Conservation (phyloP, 768 basidiomycete genomes). For the Tylopilus intermedius region DNA sequence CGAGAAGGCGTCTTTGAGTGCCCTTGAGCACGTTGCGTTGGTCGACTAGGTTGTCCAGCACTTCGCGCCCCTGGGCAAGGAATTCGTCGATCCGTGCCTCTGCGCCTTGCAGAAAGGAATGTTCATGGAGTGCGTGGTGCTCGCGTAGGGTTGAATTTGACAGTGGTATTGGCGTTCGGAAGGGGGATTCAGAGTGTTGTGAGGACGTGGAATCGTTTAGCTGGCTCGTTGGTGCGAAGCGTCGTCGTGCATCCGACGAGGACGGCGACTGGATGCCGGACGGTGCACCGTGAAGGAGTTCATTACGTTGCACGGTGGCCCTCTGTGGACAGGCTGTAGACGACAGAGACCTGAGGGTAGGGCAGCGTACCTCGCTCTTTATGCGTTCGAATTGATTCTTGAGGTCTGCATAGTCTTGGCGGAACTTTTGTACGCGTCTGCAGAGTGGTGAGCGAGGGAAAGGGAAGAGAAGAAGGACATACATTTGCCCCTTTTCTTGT, state of each 20-base stretch:
- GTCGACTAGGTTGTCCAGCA: constrained; percentile 86
- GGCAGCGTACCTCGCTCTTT: constrained; percentile 47
- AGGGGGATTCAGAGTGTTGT: constrained; percentile 84
- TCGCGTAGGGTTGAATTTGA: constrained; percentile 58
- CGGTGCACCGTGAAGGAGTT: constrained; percentile 51
- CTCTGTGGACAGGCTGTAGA: constrained; percentile 37
- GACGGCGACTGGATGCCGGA: constrained; percentile 33
- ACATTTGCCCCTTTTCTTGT: constrained; percentile 94
- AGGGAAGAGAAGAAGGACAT: constrained; percentile 23
- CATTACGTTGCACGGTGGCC: constrained; percentile 54
- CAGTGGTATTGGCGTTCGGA: constrained; percentile 55
- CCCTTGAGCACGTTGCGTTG: constrained; percentile 93
- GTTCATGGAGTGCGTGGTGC: constrained; percentile 78
- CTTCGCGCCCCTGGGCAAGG: constrained; percentile 86
- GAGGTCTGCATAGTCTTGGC: constrained; percentile 79
- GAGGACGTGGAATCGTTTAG: constrained; percentile 40
- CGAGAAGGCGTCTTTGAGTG: constrained; percentile 80
- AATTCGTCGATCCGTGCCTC: constrained; percentile 84
- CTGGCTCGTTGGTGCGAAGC: constrained; percentile 41
- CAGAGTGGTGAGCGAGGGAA: constrained; percentile 5
- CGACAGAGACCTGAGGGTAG: neutral
- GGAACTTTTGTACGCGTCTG: constrained; percentile 92
- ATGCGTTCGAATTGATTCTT: constrained; percentile 76
- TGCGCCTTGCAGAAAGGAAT: constrained; percentile 82
- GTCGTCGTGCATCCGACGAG: constrained; percentile 54